phyloP scores from a whole-genome alignment of 1,284 basidiomycete species.

The Leccinum variabile region DNA sequence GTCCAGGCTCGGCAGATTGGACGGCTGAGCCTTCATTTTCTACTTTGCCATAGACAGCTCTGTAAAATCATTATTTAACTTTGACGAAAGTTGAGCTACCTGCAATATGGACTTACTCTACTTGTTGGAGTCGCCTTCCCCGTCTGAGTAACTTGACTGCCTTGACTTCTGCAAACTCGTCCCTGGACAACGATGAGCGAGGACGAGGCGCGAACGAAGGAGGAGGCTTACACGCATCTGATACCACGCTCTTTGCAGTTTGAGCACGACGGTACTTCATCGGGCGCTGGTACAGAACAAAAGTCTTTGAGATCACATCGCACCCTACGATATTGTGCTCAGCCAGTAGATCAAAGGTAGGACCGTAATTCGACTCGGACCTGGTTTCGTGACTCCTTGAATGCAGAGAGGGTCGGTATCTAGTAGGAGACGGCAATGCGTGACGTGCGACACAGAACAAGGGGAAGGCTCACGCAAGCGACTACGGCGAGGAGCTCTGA shows the following conservation, averaged over 20 bases:
- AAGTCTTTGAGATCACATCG: slow-evolving; percentile 81
- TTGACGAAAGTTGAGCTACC: slow-evolving; percentile 6
- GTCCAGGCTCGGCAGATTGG: slow-evolving; percentile 35
- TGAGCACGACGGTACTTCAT: slow-evolving; percentile 65
- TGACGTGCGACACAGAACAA: too few relatives aligned
- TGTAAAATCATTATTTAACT: slow-evolving; percentile 24
- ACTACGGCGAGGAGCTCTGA: too few relatives aligned
- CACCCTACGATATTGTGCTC: slow-evolving; percentile 49
- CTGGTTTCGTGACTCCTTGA: too few relatives aligned
- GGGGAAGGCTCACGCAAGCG: too few relatives aligned
- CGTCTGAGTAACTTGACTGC: slow-evolving; percentile 82
- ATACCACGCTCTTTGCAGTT: slow-evolving; percentile 85
- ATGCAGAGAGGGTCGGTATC: too few relatives aligned
- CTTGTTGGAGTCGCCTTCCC: slow-evolving; percentile 82
- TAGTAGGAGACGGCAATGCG: too few relatives aligned
- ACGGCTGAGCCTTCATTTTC: slow-evolving; percentile 41
- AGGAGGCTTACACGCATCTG: slow-evolving; percentile 78
- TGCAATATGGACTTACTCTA: slow-evolving; percentile 52
- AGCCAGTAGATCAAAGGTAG: not conserved
- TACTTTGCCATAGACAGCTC: slow-evolving; percentile 63
- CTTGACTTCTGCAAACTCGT: slow-evolving; percentile 86
- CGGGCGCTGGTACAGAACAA: slow-evolving; percentile 38
- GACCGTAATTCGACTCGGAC: not conserved
- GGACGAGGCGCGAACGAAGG: not conserved
- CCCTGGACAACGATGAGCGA: slow-evolving; percentile 45